Evolutionary conservation across 306 rosid species (phyloP), one percentile per base, ranked within the genome.

Genomic region (Begonia peltatifolia): DNA sequence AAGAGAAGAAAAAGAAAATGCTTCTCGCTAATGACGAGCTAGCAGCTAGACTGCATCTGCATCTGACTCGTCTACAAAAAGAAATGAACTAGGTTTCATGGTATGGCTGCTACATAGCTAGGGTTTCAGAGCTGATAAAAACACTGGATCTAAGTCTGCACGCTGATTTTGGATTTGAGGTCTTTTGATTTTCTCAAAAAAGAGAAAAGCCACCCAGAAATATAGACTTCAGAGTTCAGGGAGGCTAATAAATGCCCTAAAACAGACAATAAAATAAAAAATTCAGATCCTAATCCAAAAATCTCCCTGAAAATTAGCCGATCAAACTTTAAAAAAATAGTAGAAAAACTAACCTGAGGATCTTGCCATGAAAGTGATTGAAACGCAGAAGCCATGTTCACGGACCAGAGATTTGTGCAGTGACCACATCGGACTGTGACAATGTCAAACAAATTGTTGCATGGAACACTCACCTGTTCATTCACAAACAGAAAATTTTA

Each of bases 351-450:
- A 18, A 73, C 89, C 93, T 89, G 97, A 54, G 64, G 48, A 77
- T 83, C 87, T 83, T 83, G 97, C 88, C 87, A 92, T 42, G 99
- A 79, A 50, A 83, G 76, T 36, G 95, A 75, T 71, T 86, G 96
- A 79, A 86, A 79, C 49, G 99, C 94, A 9, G 96, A 95, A 51
- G 96, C 95, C 99, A 92, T 92, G 71, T 92, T 92, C 60, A 92
- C 96, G 61, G 99, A 83, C 99, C 94, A 92, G n/a, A 92, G 78
- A 81, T 92, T 92, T 59, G 87, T 81, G 80, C 99, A 92, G 84
- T 87, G 99, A 14, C 99, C 99, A 58, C 99, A 92, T 77, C 99
- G 86, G 66, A 92, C 96, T 56, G 99, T 92, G 76, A 92, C 99
- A 9, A 83, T 86, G 76, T 92, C 99, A 59, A 81, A 71, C 49